Evolutionary conservation across 176 grass and related monocot species (phyloP).

Genomic region (Areca catechu): DNA sequence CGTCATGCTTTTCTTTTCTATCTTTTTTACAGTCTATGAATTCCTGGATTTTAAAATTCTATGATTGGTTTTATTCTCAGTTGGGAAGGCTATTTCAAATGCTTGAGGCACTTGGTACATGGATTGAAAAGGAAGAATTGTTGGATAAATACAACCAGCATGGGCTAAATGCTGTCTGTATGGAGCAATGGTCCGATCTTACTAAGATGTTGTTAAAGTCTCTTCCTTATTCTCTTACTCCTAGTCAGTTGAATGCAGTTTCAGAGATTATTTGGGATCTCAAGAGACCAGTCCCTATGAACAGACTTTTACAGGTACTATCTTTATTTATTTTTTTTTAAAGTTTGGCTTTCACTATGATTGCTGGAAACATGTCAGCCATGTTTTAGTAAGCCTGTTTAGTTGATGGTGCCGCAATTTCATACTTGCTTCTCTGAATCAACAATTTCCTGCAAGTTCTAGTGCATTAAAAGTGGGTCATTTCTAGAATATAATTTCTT

Average conservation of each 20-base stretch:
- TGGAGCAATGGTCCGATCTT: constrained; percentile 59
- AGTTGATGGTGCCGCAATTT: no score
- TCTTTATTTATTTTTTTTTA: constrained; percentile 19
- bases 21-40: no score
- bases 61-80: constrained; percentile 39
- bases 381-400: no score
- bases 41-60: no score
- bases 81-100: constrained; percentile 88
- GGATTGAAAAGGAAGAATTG: constrained; percentile 64
- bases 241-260: constrained; percentile 77
- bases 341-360: not conserved
- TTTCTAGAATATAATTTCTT: no score
- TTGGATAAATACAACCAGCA: constrained; percentile 63
- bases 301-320: constrained; percentile 81
- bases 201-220: constrained; percentile 52
- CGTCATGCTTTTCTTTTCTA: no score
- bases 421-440: no score
- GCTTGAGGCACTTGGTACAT: constrained; percentile 75
- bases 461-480: no score
- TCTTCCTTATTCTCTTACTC: constrained; percentile 80
- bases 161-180: constrained; percentile 48
- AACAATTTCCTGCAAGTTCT: no score
- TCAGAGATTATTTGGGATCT: constrained; percentile 99
- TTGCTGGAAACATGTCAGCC: no score
- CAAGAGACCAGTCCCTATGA: constrained; percentile 83